Evolutionary conservation across 257 asterid genomes (phyloP).

Genomic region (Nicotiana paniculata): DNA sequence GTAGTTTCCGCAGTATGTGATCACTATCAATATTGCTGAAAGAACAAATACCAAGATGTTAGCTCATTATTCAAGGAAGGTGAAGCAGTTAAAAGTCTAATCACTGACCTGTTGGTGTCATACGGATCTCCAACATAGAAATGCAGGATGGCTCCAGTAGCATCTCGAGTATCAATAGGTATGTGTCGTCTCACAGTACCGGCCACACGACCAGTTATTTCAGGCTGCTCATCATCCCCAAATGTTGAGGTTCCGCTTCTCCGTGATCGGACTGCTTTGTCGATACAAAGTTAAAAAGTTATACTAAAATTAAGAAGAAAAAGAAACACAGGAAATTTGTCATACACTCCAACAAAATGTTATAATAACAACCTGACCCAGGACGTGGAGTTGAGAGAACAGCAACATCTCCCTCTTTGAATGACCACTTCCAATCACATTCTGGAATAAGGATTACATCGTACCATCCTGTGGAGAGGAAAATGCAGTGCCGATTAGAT

Average conservation of each 20-base stretch:
- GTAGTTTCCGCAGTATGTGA: conserved; percentile 85
- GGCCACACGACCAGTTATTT: conserved; percentile 79
- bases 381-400: conserved; percentile 92
- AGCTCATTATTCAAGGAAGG: not conserved
- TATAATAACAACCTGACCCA: conserved; percentile 55
- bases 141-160: conserved; percentile 86
- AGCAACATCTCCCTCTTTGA: conserved; percentile 99
- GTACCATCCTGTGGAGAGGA: conserved; percentile 67
- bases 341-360: conserved; percentile 2
- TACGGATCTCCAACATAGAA: conserved; percentile 82
- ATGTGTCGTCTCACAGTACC: conserved; percentile 93
- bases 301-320: not conserved
- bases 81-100: not conserved
- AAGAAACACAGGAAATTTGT: conserved; percentile 4
- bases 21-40: conserved; percentile 68
- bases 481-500: not conserved
- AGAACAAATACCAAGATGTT: conserved; percentile 6
- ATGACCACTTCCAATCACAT: conserved; percentile 74
- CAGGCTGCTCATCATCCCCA: conserved; percentile 70
- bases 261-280: conserved; percentile 53
- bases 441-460: conserved; percentile 79
- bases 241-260: conserved; percentile 44
- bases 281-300: not conserved
- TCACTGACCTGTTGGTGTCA: conserved; percentile 68
- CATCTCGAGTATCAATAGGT: conserved; percentile 88